phyloP scores from a whole-genome alignment of 169 alveolate genomes.

The Plasmodium fragile region DNA sequence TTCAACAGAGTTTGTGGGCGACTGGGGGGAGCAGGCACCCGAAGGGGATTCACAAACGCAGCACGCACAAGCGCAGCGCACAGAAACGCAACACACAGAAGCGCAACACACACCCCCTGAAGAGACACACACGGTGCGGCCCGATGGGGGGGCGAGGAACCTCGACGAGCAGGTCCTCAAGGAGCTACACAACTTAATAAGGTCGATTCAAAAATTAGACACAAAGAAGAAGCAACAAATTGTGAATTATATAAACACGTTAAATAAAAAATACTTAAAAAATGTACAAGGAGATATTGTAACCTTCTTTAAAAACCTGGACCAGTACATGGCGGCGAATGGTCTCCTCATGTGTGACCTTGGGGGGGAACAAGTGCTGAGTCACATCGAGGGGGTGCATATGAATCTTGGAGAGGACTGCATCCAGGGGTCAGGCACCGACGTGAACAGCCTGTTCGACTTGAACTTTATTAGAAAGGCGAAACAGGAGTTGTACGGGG shows the following conservation, averaged over 20 bases:
- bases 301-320: conserved; percentile 58
- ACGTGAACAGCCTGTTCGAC: background rate
- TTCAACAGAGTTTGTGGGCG: background rate
- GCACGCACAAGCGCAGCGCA: no score
- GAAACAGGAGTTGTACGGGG: conserved; percentile 79
- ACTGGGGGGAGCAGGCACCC: background rate
- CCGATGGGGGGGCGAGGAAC: background rate
- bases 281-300: conserved; percentile 20
- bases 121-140: background rate
- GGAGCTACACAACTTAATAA: conserved; percentile 16
- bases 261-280: conserved; percentile 34
- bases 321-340: conserved; percentile 42
- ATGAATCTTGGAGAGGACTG: background rate
- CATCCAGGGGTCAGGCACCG: background rate
- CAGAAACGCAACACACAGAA: no score
- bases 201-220: conserved; percentile 30
- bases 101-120: background rate
- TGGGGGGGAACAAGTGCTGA: conserved; percentile 55
- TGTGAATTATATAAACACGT: conserved; percentile 34
- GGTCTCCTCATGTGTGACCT: conserved; percentile 69
- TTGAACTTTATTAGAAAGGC: conserved; percentile 75
- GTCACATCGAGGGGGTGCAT: conserved; percentile 16
- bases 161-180: conserved; percentile 15
- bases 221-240: conserved; percentile 14
- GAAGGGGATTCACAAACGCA: background rate